Base-by-base conservation (phyloP, 2,329 filamentous ascomycete genomes). In the Cordyceps militaris region DNA sequence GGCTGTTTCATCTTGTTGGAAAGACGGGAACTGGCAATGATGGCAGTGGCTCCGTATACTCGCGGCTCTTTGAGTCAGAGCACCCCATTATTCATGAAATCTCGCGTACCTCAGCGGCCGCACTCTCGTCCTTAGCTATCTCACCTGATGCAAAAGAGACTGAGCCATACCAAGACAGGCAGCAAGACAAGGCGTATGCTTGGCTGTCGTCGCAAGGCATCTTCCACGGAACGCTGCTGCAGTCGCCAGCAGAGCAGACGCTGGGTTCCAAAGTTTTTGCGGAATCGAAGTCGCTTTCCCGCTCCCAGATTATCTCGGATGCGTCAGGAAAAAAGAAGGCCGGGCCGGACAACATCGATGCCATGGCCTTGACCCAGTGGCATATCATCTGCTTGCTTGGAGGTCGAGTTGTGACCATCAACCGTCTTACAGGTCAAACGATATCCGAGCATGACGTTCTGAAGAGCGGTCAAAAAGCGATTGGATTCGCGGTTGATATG, bases 141-240 rank as follows among this genome's bases (percentile, higher is more conserved):
- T 93, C 91, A 16, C 91, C 93, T 0, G 88, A 96, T 63, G 71
- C 80, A 2, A 76, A 83, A 16, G 84, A 87, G 51, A 64, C 74
- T 11, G 73, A 72, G 23, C 73, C 76, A 0, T 73, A 79, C 38
- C 86, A 88, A 43, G 82, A 85, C 51, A 73, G 77, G 28, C 82
- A 87, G 11, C 75, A 78, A 0, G 89, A 94, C 69, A 79, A 89
- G 55, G 83, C 85, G 36, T 99, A 91, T 73, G 94, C 91, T 0
- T 99, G 94, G 94, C 80, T 97, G 4, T 91, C 86, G 10, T 85
- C 87, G 1, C 87, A 96, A 63, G 93, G 94, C 8, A 83, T 97
- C 3, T 89, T 90, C 61, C 89, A 96, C 66, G 94, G 94, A n/a
- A 86, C 84, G 62, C 79, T 99, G 10, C 77, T 86, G 28, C 82